Base-by-base conservation (phyloP, 768 basidiomycete species). In the Termitomyces sp. region DNA sequence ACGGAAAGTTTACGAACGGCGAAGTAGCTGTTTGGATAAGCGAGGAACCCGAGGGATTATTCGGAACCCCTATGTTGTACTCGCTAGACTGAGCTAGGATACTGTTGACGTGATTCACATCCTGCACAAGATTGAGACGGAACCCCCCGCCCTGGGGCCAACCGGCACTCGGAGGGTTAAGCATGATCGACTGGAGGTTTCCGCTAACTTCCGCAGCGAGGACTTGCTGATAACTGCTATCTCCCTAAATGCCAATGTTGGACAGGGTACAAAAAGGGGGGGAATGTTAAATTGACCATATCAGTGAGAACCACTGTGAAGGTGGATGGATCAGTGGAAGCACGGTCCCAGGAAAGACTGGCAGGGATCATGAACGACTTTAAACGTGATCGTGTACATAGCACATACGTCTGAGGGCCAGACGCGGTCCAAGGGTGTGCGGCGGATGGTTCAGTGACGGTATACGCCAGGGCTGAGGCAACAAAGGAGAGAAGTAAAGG, bases 291-390 rank as follows among this genome's bases (percentile, higher is more conserved):
- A 67, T 77, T 43, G 53, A 85, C 89, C 66, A 76, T 68, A 72
- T 89, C 89, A 59, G 76, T 78, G 46, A 95, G 77, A 49, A 91
- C 72, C 47, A 79, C 77, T 14, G 88, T 81, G 69, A 94, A 92
- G 71, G 81, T 90, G 51, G 55, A 25, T 0, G 79, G 70, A 66
- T 95, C 93, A 9, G 87, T 89, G 52, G 60, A 57, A 57, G 91
- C 91, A 5, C 78, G 77, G 1, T 68, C 48, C 91, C 91, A 95
- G 6, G 72, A 56, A 54, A 91, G 71, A 16, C 72, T 76, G 62
- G 69, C 61, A 44, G 25, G 56, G n/a, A 30, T 17, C n/a, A 27
- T 55, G 34, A 49, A 52, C 48, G 10, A 51, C 23, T 27, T 14
- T 30, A 34, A 23, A 8, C 25, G 19, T 21, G 11, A n/a, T 59